phyloP scores from a whole-genome alignment of 768 basidiomycete genomes.

The Trametes villosa region DNA sequence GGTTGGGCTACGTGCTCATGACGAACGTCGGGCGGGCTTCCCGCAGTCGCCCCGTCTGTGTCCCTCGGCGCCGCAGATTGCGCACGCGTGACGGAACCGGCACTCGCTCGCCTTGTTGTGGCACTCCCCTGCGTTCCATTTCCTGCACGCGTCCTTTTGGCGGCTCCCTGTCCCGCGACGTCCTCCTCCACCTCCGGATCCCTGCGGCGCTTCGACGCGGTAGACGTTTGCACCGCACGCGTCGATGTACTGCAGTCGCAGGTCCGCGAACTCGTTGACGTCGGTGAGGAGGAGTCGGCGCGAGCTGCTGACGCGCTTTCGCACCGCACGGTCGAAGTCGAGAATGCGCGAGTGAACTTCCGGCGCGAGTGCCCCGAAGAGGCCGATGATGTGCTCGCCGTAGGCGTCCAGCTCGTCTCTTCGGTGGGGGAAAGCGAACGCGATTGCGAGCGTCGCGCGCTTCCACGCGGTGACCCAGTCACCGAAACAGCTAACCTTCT shows the following conservation, averaged over 20 bases:
- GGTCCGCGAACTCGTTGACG: constrained; percentile 13
- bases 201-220: no score
- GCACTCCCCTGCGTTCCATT: no score
- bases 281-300: constrained; percentile 30
- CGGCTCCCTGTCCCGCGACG: neutral
- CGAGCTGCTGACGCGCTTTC: constrained; percentile 30
- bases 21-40: neutral
- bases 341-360: constrained; percentile 28
- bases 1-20: neutral
- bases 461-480: constrained; percentile 36
- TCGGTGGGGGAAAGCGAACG: constrained; percentile 36
- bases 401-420: constrained; percentile 33
- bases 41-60: constrained; percentile 7
- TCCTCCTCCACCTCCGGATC: neutral
- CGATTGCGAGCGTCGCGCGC: constrained; percentile 14
- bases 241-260: constrained; percentile 6
- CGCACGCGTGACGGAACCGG: neutral
- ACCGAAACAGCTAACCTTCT: constrained; percentile 19
- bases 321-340: constrained; percentile 37
- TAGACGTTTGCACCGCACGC: neutral
- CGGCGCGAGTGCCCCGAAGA: constrained; percentile 31
- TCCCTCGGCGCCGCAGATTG: constrained; percentile 1
- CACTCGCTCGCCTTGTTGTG: no score
- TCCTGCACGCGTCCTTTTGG: no score
- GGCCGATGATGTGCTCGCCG: constrained; percentile 26